Evolutionary conservation across 2,329 filamentous ascomycete genomes (phyloP), one percentile per base, ranked within the genome.

Genomic region (Ceratocystis colombiana): DNA sequence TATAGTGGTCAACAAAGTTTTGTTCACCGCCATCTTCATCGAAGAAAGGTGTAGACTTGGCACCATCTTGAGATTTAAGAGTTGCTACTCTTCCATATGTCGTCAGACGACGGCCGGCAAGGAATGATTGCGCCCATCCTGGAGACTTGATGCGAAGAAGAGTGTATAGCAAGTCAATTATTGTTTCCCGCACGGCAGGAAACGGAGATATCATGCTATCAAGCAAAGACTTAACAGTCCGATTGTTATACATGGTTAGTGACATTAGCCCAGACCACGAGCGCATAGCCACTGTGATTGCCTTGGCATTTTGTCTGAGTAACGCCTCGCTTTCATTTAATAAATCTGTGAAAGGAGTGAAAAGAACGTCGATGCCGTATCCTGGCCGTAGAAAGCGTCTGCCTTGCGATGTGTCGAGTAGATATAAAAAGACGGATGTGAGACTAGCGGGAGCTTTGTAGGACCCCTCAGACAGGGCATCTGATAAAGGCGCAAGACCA

Each of bases 51-150:
- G 78, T 73, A 25, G 82, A 78, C 57, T 81, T 82, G 15, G 73
- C 74, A 6, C 77, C 75, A 33, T 85, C 67, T 8, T 66, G 80
- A 1, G 86, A 80, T 70, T 89, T 90, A 64, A 97, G 78, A 68
- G 90, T 94, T 6, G 90, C 86, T 46, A 97, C 92, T 71, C 95
- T 84, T n/a, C 92, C 93, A 74, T 99, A 99, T 0, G 94, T 99
- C 0, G 95, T 99, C 61, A 99, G 79, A 68, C 95, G 83, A 70
- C 94, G 84, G 6, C 94, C 95, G 45, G 95, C 94, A 61, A 99
- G 82, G 74, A 96, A 99, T 0, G 93, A 95, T 0, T 90, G 92
- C 6, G 94, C 95, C 94, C 94, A 99, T 7, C 91, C 87, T 55
- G 94, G 86, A 67, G 92, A 88, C 71, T 97, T 97, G 73, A 99